Evolutionary conservation across 2,329 filamentous ascomycete genomes (phyloP).

Genomic region (Cladosporium colombiae): DNA sequence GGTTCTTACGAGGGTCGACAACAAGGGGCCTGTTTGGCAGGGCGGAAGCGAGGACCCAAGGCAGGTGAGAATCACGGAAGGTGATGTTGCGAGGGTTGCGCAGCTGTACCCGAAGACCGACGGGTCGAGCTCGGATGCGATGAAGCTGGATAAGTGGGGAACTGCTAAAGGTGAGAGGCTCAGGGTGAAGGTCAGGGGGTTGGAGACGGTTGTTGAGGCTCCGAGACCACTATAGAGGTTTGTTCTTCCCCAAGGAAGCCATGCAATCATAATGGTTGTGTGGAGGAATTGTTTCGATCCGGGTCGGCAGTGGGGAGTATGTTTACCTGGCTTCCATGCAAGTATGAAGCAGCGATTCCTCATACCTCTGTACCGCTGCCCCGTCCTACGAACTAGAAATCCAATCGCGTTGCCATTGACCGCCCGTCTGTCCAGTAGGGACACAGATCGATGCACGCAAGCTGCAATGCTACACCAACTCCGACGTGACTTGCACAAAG

Average conservation of each 20-base stretch:
- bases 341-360: neutral
- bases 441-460: neutral
- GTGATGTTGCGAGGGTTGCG: slow-evolving; percentile 13
- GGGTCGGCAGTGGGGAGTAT: neutral
- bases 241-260: too few relatives aligned
- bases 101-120: slow-evolving; percentile 14
- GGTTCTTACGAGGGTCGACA: slow-evolving; percentile 8
- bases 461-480: neutral
- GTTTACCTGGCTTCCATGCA: neutral
- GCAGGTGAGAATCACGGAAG: slow-evolving; percentile 6
- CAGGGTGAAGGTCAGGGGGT: neutral
- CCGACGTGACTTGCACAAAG: neutral
- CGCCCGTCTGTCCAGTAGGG: neutral
- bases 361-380: neutral
- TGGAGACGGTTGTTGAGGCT: neutral
- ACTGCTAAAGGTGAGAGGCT: neutral
- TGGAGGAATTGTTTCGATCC: neutral
- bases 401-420: neutral
- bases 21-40: slow-evolving; percentile 4
- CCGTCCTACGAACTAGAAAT: neutral
- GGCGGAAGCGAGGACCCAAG: slow-evolving; percentile 9
- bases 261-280: neutral
- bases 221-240: neutral
- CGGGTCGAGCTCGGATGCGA: neutral
- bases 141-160: neutral